phyloP scores from a whole-genome alignment of 768 basidiomycete species.

The Boletus huronensis region DNA sequence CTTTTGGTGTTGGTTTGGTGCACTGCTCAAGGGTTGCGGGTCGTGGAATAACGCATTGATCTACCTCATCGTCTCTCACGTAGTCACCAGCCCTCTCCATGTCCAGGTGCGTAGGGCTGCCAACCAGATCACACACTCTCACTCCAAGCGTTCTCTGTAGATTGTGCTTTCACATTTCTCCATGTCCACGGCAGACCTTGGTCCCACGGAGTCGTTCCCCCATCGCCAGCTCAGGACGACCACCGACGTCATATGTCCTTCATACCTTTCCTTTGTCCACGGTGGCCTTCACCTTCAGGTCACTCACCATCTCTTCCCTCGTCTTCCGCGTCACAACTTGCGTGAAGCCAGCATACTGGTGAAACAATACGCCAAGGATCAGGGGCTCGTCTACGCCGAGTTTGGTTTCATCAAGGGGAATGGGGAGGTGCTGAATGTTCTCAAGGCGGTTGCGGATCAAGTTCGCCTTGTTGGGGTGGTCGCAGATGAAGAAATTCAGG shows the following conservation, averaged over 20 bases:
- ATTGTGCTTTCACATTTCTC: constrained; percentile 98
- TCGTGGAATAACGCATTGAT: constrained; percentile 63
- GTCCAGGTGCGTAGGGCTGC: constrained; percentile 64
- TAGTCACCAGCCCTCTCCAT: constrained; percentile 86
- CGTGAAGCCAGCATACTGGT: constrained; percentile 77
- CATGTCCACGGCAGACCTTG: constrained; percentile 89
- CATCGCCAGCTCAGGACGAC: constrained; percentile 97
- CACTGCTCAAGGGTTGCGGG: constrained; percentile 66
- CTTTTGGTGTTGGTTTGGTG: constrained; percentile 88
- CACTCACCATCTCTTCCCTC: constrained; percentile 95
- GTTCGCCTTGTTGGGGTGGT: constrained; percentile 78
- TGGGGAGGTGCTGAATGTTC: constrained; percentile 73
- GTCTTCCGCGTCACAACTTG: constrained; percentile 91
- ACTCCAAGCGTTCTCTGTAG: constrained; percentile 32
- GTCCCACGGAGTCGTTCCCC: constrained; percentile 87
- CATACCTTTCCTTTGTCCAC: constrained; percentile 83
- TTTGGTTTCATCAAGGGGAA: constrained; percentile 91
- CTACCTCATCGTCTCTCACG: constrained; percentile 83
- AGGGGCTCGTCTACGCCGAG: constrained; percentile 83
- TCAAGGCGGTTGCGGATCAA: constrained; percentile 85
- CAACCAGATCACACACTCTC: background rate
- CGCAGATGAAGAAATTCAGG: constrained; percentile 67
- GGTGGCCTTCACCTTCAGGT: constrained; percentile 98
- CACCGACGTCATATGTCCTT: constrained; percentile 87
- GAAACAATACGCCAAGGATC: constrained; percentile 83